Percentiles rank a stretch among this genome's conserved stretches.
Conservation (phyloP, 2,329 filamentous ascomycete species). For the Diaporthe aspalathi region DNA sequence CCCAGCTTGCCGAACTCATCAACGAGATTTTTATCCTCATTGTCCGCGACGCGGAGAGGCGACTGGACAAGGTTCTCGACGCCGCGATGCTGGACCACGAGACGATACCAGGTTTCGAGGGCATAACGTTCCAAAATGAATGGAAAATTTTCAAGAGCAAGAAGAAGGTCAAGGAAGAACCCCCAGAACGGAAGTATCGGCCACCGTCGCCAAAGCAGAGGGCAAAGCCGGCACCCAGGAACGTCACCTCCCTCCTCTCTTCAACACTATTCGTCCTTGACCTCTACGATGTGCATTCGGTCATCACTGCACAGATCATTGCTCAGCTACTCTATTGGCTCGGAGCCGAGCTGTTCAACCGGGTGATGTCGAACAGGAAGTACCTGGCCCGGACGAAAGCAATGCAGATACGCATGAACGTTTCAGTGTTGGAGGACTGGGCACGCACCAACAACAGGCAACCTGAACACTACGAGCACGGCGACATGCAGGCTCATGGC, state of each 20-base stretch:
- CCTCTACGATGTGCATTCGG: slow-evolving; percentile 98
- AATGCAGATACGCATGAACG: slow-evolving; percentile 99
- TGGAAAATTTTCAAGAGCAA: slow-evolving; percentile 98
- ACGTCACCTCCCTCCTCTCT: slow-evolving; percentile 93
- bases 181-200: slow-evolving; percentile 88
- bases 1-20: slow-evolving; percentile 91
- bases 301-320: slow-evolving; percentile 91
- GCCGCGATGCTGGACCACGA: slow-evolving; percentile 96
- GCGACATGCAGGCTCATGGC: slow-evolving; percentile 84
- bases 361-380: slow-evolving; percentile 95
- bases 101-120: slow-evolving; percentile 96
- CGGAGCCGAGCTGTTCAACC: slow-evolving; percentile 95
- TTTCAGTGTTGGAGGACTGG: slow-evolving; percentile 96
- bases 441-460: slow-evolving; percentile 91
- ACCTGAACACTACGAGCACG: slow-evolving; percentile 94
- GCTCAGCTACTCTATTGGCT: slow-evolving; percentile 97
- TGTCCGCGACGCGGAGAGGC: slow-evolving; percentile 92
- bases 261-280: slow-evolving; percentile 97
- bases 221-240: slow-evolving; percentile 91
- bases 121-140: slow-evolving; percentile 96
- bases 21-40: slow-evolving; percentile 99
- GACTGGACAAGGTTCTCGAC: slow-evolving; percentile 96
- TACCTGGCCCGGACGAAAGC: slow-evolving; percentile 97
- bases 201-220: slow-evolving; percentile 94
- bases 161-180: slow-evolving; percentile 88